Evolutionary conservation across 177 flowering plant genomes (phyloP).

Genomic region (Vitis hybrid): DNA sequence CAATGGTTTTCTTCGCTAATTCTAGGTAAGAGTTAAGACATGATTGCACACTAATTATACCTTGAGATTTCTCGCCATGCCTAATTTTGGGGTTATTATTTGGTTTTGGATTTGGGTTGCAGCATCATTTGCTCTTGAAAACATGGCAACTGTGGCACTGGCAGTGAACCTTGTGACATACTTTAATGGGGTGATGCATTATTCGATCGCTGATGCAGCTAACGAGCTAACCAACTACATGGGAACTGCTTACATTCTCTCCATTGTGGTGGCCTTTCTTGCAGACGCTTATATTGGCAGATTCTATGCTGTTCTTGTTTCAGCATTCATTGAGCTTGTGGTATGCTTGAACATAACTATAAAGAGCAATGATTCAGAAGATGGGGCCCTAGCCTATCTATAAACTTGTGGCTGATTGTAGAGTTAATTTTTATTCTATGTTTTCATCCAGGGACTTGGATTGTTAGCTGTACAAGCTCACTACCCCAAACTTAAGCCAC

Average conservation of each 20-base stretch:
- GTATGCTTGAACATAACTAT: not conserved
- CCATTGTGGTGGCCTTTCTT: slow-evolving; percentile 38
- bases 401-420: no score
- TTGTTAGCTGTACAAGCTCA: slow-evolving; percentile 67
- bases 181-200: slow-evolving; percentile 62
- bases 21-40: slow-evolving; percentile 30
- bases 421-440: no score
- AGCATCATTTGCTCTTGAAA: slow-evolving; percentile 55
- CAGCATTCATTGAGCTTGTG: slow-evolving; percentile 42
- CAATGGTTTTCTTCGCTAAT: slow-evolving; percentile 29
- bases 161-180: slow-evolving; percentile 62
- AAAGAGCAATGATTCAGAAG: not conserved
- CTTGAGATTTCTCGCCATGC: not conserved
- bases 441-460: slow-evolving; percentile 41
- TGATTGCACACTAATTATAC: not conserved
- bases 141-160: slow-evolving; percentile 45
- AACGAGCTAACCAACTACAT: slow-evolving; percentile 51
- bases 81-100: not conserved
- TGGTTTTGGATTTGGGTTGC: slow-evolving; percentile 14
- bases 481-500: slow-evolving; percentile 46
- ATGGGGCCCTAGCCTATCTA: no score
- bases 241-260: slow-evolving; percentile 44
- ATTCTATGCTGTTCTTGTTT: slow-evolving; percentile 39
- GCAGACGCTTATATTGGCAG: slow-evolving; percentile 62
- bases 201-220: slow-evolving; percentile 50